Evolutionary conservation across 1,139 yeast species (phyloP).

Genomic region (Hansenula lynferdii): DNA sequence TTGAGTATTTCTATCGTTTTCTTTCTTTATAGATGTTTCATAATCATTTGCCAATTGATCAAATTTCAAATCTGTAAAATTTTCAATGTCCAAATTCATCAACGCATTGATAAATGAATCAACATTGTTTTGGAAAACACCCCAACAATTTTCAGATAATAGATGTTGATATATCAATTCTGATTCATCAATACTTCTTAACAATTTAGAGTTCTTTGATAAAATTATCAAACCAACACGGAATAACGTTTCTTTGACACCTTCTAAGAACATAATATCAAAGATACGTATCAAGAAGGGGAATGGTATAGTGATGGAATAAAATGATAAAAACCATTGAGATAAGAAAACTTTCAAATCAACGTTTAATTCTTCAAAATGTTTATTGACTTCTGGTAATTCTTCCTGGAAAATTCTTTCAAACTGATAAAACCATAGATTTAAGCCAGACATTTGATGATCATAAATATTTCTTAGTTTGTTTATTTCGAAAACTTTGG

Average conservation of each 20-base stretch:
- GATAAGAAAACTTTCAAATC: slow-evolving; percentile 43
- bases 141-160: slow-evolving; percentile 50
- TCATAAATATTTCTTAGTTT: slow-evolving; percentile 55
- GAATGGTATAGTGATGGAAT: slow-evolving; percentile 56
- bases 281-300: slow-evolving; percentile 46
- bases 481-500: slow-evolving; percentile 60
- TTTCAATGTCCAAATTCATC: slow-evolving; percentile 13
- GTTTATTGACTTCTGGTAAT: slow-evolving; percentile 40
- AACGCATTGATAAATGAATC: slow-evolving; percentile 48
- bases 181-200: slow-evolving; percentile 49
- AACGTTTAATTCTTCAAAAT: slow-evolving; percentile 36
- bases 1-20: background rate
- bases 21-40: slow-evolving; percentile 7
- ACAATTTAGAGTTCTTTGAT: slow-evolving; percentile 44
- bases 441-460: slow-evolving; percentile 53
- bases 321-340: slow-evolving; percentile 68
- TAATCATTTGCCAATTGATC: slow-evolving; percentile 22
- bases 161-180: slow-evolving; percentile 60
- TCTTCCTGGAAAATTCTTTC: slow-evolving; percentile 35
- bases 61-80: slow-evolving; percentile 22
- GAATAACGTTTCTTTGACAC: slow-evolving; percentile 60
- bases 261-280: slow-evolving; percentile 56
- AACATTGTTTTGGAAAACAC: slow-evolving; percentile 36
- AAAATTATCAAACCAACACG: slow-evolving; percentile 56
- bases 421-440: slow-evolving; percentile 51